A percentile compares a stretch with the other conserved stretches of the same genome.
Evolutionary conservation across 2,329 filamentous ascomycete genomes (phyloP).

Genomic region (Laburnicola sp.): DNA sequence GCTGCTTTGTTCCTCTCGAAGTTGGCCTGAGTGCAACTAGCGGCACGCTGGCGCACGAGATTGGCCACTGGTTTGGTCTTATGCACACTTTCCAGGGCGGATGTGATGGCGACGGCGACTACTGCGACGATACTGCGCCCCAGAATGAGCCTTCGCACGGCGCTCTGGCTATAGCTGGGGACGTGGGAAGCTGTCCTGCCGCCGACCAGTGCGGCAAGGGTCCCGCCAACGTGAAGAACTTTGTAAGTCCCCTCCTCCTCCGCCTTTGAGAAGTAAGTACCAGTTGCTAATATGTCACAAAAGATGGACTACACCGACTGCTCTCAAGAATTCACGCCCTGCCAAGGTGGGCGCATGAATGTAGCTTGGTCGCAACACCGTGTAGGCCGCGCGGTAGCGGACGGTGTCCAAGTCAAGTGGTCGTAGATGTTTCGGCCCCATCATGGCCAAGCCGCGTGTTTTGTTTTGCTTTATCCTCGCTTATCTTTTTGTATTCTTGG

Average conservation of each 20-base stretch:
- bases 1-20: slow-evolving; percentile 22
- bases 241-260: slow-evolving; percentile 12
- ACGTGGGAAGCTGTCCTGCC: slow-evolving; percentile 20
- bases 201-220: slow-evolving; percentile 14
- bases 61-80: slow-evolving; percentile 40
- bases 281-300: neutral
- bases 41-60: slow-evolving; percentile 20
- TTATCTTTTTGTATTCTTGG: neutral
- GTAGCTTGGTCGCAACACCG: slow-evolving; percentile 14
- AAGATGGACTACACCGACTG: slow-evolving; percentile 28
- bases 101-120: slow-evolving; percentile 28
- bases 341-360: slow-evolving; percentile 23
- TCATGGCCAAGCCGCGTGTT: neutral
- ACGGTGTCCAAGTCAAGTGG: slow-evolving; percentile 14
- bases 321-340: slow-evolving; percentile 22
- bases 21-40: slow-evolving; percentile 10
- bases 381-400: slow-evolving; percentile 9
- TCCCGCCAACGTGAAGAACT: slow-evolving; percentile 22
- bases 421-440: neutral
- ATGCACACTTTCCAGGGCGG: slow-evolving; percentile 36
- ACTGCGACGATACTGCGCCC: slow-evolving; percentile 34
- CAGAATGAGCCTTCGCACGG: slow-evolving; percentile 23
- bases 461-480: neutral
- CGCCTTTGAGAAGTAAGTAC: neutral
- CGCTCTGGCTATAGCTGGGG: slow-evolving; percentile 10